These are phyloP conservation scores for Beauveria varroae DNA, from an alignment of 2,329 filamentous ascomycete species.

Conservation along the genomic window DNA sequence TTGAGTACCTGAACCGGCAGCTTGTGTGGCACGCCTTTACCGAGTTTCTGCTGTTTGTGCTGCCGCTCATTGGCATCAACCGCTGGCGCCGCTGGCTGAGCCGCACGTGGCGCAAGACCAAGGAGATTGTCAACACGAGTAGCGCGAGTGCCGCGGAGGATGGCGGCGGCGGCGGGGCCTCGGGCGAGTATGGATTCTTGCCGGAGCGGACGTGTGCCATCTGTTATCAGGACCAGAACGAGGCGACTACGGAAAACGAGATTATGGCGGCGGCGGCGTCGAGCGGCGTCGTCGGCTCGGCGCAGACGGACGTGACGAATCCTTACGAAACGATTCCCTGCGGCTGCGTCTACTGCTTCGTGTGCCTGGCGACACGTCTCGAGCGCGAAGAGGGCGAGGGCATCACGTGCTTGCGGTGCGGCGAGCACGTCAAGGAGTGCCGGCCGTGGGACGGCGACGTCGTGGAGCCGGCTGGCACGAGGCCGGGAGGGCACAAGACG, in stretches of 20 bases:
- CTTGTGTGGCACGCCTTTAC: slow-evolving; percentile 99
- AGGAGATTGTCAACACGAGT: slow-evolving; percentile 49
- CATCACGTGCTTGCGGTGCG: slow-evolving; percentile 86
- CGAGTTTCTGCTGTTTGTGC: slow-evolving; percentile 91
- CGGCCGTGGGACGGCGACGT: slow-evolving; percentile 90
- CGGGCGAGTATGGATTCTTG: slow-evolving; percentile 74
- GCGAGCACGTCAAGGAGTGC: slow-evolving; percentile 75
- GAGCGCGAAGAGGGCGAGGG: slow-evolving; percentile 92
- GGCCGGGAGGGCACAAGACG: slow-evolving; percentile 40
- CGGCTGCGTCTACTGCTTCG: slow-evolving; percentile 91
- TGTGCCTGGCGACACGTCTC: slow-evolving; percentile 82
- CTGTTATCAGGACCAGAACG: slow-evolving; percentile 90
- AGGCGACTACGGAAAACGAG: slow-evolving; percentile 66
- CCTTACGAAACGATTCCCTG: slow-evolving; percentile 89
- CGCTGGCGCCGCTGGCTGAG: slow-evolving; percentile 88
- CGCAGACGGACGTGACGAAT: slow-evolving; percentile 90
- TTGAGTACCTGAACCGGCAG: slow-evolving; percentile 95
- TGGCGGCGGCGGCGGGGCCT: slow-evolving; percentile 42
- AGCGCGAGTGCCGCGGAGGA: slow-evolving; percentile 29
- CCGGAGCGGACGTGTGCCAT: slow-evolving; percentile 94
- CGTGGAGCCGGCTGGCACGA: slow-evolving; percentile 45
- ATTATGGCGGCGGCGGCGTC: slow-evolving; percentile 62
- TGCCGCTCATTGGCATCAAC: slow-evolving; percentile 93
- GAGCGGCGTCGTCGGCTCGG: slow-evolving; percentile 76
- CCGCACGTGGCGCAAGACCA: slow-evolving; percentile 76